A percentile compares a stretch with the other conserved stretches of the same genome.
Conservation (phyloP, 2,329 filamentous ascomycete species). For the Ploettnerulaceae sp. region DNA sequence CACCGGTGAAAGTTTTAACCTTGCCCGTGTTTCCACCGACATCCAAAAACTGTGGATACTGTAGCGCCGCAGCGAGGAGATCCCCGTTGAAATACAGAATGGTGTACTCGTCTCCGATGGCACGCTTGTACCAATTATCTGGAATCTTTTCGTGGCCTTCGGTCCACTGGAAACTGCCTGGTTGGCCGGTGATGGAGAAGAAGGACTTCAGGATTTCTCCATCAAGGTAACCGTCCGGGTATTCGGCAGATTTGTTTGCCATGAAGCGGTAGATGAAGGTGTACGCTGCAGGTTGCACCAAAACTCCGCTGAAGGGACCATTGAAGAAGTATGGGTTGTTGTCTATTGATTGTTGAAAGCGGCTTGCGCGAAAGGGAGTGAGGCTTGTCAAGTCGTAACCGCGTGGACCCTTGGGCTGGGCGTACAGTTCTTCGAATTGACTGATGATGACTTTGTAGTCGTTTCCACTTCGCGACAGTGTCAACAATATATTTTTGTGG, state of each 20-base stretch:
- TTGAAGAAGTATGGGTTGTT: slow-evolving; percentile 52
- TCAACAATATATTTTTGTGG: not conserved
- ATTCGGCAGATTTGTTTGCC: slow-evolving; percentile 26
- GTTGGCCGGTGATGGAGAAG: slow-evolving; percentile 27
- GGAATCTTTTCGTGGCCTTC: slow-evolving; percentile 24
- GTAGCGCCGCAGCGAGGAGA: slow-evolving; percentile 34
- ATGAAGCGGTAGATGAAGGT: slow-evolving; percentile 27
- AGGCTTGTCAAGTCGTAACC: slow-evolving; percentile 39
- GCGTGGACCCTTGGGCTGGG: slow-evolving; percentile 38
- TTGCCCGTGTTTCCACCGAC: slow-evolving; percentile 49
- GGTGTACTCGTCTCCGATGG: slow-evolving; percentile 37
- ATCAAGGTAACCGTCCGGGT: slow-evolving; percentile 37
- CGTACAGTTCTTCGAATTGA: slow-evolving; percentile 46
- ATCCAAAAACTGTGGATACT: slow-evolving; percentile 42
- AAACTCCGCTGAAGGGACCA: slow-evolving; percentile 32
- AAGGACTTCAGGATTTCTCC: slow-evolving; percentile 32
- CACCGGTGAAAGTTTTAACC: slow-evolving; percentile 46
- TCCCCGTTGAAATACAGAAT: slow-evolving; percentile 38
- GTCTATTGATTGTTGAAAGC: slow-evolving; percentile 44
- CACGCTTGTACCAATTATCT: slow-evolving; percentile 27
- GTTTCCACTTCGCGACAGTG: slow-evolving; percentile 39
- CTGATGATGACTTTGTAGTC: slow-evolving; percentile 47
- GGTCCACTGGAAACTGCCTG: slow-evolving; percentile 18
- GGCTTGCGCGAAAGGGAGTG: slow-evolving; percentile 39
- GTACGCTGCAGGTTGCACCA: slow-evolving; percentile 22